Base-by-base conservation (phyloP, 805 yeast genomes). In the Saccharomycopsis synnaedendra region DNA sequence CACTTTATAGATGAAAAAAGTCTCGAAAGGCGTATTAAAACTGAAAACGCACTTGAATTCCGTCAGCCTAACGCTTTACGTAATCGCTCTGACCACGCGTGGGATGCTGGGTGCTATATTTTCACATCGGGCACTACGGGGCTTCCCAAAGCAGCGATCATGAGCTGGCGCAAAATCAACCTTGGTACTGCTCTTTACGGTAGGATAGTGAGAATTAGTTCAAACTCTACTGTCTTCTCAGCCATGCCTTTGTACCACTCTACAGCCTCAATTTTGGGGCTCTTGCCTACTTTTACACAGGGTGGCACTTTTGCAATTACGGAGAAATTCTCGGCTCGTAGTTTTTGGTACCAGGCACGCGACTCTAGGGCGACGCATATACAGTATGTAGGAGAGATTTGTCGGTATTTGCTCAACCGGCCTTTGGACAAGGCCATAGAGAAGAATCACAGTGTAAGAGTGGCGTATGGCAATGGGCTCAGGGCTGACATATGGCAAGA, bases 201-300 rank as follows among this genome's bases (percentile, higher is more conserved):
- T 1, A 72, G 72, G 54, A 80, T 85, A 39, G 74, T 83, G 67
- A 73, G 78, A 50, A 69, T 86, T 55, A 62, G 67, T n/a, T 52
- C 62, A 4, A 60, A 67, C 3, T 76, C 84, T 10, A 75, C 72
- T 8, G 80, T 86, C 6, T 84, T 83, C 66, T 85, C 96, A 0
- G 85, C 96, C 1, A 89, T 89, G 97, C 97, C 97, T 1, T 68
- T 90, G 51, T 89, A 90, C 60, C 97, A 89, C 63, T 86, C 96
- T 1, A 89, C 97, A 0, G 97, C 96, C 3, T 84, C 96, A 0
- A 73, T 87, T 64, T 65, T 89, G 47, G 96, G 96, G 8, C 77
- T 82, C 4, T 71, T 89, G 58, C 88, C 95, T 1, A 69, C 81
- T 0, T 63, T 77, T 43, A 67, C 74, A 32, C 67, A 65, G 40